Base-by-base conservation (phyloP, 2,329 filamentous ascomycete species). In the Colletotrichum horii region DNA sequence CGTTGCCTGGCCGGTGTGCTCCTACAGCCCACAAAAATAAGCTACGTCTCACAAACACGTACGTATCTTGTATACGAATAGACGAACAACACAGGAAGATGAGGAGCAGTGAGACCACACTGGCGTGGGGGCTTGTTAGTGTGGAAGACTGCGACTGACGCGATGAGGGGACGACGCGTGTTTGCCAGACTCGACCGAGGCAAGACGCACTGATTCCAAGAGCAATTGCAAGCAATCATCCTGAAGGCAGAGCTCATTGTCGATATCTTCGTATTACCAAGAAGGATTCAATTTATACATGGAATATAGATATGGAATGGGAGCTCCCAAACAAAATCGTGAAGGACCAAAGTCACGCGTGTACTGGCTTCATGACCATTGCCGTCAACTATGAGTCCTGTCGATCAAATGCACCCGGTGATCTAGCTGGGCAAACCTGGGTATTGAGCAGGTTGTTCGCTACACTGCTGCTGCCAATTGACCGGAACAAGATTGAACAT, bases 271-370 rank as follows among this genome's bases (percentile, higher is more conserved):
- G 36, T 19, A 16, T 43, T 11, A 19, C 0, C 36, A 19, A n/a
- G 0, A 43, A 6, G 36, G 16, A 19, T 43, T 2, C 38, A 43
- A 2, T n/a, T n/a, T 43, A 43, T 43, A 43, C 38, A 6, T 0
- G 1, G 0, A 11, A 43, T 3, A n/a, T 11, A 19, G 38, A 43
- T n/a, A 8, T n/a, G 1, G 8, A 43, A 11, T 2, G 36, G 1
- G 3, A 38, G 36, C 36, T 1, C 36, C 4, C 36, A 6, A 36
- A 4, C 0, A 9, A 43, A 2, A 19, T n/a, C 9, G n/a, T 43
- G 19, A 6, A 43, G 38, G 38, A n/a, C 38, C 0, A 0, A n/a
- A 43, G 38, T 2, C 12, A 43, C 19, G 0, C 38, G 0, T 43
- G 3, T n/a, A 0, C 38, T 6, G 38, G 38, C 19, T n/a, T 0